phyloP scores from a whole-genome alignment of 2,329 filamentous ascomycete genomes.

The Hirsutella thompsonii region DNA sequence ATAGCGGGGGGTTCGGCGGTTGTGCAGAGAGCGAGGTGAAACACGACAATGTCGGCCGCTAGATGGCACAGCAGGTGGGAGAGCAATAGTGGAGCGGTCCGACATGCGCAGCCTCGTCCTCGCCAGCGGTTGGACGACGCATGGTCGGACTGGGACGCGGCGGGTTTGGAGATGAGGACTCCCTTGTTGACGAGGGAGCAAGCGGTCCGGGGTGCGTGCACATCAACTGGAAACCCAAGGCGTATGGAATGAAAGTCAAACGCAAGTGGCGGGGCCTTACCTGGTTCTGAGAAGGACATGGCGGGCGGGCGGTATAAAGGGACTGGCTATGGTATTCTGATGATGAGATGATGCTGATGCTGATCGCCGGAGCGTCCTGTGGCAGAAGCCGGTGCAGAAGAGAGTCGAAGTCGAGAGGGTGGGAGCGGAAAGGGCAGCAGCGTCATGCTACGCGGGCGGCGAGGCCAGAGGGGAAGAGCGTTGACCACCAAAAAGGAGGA shows the following conservation, averaged over 20 bases:
- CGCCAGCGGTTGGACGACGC: neutral
- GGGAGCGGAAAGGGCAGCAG: neutral
- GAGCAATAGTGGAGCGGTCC: neutral
- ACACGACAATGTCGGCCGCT: constrained; percentile 9
- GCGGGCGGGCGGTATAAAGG: neutral
- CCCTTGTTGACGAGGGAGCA: constrained; percentile 2
- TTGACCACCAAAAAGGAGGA: no score
- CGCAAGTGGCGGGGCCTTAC: constrained; percentile 3
- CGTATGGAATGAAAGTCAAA: constrained; percentile 1
- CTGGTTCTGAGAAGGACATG: constrained; percentile 7
- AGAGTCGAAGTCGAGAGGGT: neutral
- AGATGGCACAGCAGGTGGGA: constrained; percentile 4
- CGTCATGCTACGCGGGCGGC: neutral
- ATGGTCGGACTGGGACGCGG: neutral
- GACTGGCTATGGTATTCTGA: neutral
- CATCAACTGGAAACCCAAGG: neutral
- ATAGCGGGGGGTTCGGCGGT: neutral
- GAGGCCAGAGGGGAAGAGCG: no score
- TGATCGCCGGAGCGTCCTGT: neutral
- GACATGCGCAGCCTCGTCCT: neutral
- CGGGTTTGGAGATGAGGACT: neutral
- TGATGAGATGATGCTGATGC: constrained; percentile 1
- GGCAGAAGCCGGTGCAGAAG: neutral
- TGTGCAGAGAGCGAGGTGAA: constrained; percentile 8
- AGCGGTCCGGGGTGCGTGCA: neutral